Base-by-base conservation (phyloP, 495 filamentous ascomycete species). In the Penicillium diatomitis region DNA sequence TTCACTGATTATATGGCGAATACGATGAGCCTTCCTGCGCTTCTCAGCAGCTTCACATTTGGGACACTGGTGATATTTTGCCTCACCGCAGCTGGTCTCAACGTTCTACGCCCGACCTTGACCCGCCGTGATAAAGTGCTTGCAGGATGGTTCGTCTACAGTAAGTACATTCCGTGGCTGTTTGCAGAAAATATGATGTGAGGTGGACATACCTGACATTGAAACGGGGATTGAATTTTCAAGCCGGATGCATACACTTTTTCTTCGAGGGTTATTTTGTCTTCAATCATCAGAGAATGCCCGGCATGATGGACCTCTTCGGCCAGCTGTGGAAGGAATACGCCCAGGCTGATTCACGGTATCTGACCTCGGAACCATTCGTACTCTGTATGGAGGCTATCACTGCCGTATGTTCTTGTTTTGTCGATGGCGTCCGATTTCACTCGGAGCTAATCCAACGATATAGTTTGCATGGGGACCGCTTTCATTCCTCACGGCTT, bases 321-420 rank as follows among this genome's bases (percentile, higher is more conserved):
- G 80, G 79, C 0, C 85, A 90, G 60, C 69, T 90, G 12, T 90
- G 87, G 87, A 90, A 90, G 56, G 86, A 89, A 59, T 91, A 91
- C 69, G 71, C 84, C 8, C 70, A 82, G 12, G 86, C 84, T 7
- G 87, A 91, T 61, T 88, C 84, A 34, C 76, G 87, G 27, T 90
- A 91, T 48, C 64, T 90, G 46, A 82, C 78, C 5, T 73, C 72
- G 2, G 80, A 92, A 54, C 67, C 78, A 2, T 90, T 91, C 62
- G 82, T 89, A 53, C 63, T 90, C 5, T 82, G 78, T 59, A 84
- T 91, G 65, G 88, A 94, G 69, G 73, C 74, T 29, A 73, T 94
- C 43, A 94, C 88, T 3, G 78, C 78, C 2, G 82, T 88, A 20
- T 8, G 39, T 41, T 12, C 39, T 7, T 8, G 20, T 11, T 3